phyloP scores from a whole-genome alignment of 2,329 filamentous ascomycete genomes.

The Fragosphaeria purpurea region DNA sequence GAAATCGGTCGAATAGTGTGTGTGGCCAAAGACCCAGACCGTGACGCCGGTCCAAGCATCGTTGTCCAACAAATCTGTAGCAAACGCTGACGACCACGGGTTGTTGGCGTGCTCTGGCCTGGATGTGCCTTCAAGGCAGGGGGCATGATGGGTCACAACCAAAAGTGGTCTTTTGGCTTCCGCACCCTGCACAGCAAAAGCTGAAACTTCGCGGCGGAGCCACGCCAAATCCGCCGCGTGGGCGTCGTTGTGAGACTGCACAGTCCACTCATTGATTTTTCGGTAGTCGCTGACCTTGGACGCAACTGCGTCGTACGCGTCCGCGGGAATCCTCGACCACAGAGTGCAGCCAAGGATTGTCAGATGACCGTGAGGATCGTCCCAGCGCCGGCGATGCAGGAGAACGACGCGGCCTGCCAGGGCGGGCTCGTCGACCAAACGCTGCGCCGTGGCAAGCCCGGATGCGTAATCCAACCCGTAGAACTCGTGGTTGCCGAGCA shows the following conservation, averaged over 20 bases:
- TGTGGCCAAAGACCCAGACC: slow-evolving; percentile 39
- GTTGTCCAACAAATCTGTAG: slow-evolving; percentile 33
- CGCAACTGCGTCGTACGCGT: slow-evolving; percentile 27
- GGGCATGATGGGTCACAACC: slow-evolving; percentile 49
- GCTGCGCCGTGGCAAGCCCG: not conserved
- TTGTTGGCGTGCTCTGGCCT: slow-evolving; percentile 36
- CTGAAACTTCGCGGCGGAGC: slow-evolving; percentile 24
- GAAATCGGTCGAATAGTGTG: slow-evolving; percentile 33
- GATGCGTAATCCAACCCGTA: slow-evolving; percentile 21
- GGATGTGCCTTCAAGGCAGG: slow-evolving; percentile 37
- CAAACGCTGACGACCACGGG: slow-evolving; percentile 40
- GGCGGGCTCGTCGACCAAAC: slow-evolving; percentile 21
- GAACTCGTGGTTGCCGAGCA: slow-evolving; percentile 48
- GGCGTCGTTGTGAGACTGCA: slow-evolving; percentile 36
- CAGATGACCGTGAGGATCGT: slow-evolving; percentile 29
- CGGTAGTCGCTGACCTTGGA: slow-evolving; percentile 42
- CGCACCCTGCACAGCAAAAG: slow-evolving; percentile 6
- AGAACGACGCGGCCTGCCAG: slow-evolving; percentile 31
- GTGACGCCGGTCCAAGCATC: slow-evolving; percentile 23
- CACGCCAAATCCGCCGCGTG: slow-evolving; percentile 40
- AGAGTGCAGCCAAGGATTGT: slow-evolving; percentile 48
- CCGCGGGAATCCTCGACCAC: slow-evolving; percentile 39
- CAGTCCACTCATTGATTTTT: slow-evolving; percentile 41
- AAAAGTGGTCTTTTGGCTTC: slow-evolving; percentile 17
- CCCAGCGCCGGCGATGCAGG: slow-evolving; percentile 31